Base-by-base conservation (phyloP, 2,329 filamentous ascomycete species). In the Xylaria arbuscula region DNA sequence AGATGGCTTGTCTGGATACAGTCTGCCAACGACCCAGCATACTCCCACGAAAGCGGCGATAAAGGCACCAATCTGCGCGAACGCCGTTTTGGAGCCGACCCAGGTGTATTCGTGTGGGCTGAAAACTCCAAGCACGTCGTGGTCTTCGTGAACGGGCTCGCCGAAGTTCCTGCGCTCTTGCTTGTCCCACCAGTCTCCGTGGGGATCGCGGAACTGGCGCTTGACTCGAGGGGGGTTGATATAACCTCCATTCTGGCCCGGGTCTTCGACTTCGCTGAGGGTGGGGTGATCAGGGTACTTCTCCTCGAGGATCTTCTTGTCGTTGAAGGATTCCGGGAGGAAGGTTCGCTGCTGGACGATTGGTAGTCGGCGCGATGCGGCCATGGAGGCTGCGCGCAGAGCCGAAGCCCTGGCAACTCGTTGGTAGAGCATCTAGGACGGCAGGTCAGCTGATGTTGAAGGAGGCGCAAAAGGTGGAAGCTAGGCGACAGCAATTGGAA, bases 141-240 rank as follows among this genome's bases (percentile, higher is more conserved):
- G 92, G 81, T 99, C 96, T 82, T 99, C 97, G 81, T 99, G 95
- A 61, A 97, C 89, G 13, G 95, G 93, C 82, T 99, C 97, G 81
- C 94, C 94, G 80, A 93, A 98, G 87, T 99, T 98, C 77, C 96
- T 90, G 80, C 94, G 91, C 82, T 98, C 96, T 84, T 99, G 96
- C 81, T 94, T 92, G 83, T 99, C 95, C 93, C 94, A 98, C 93
- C 94, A 99, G 79, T 93, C 90, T 78, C 83, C 95, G 80, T 98
- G 89, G 42, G 97, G 96, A 81, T 98, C 96, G 80, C 96, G 93
- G 84, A 93, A 92, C 81, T 94, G 91, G 75, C 95, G 92, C 87
- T 97, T 98, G 82, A 95, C 84, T 63, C 86, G 83, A 15, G 90
- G 89, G 67, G 93, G 92, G 83, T 94, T 93, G 78, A 92, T 87